Conservation (phyloP, 306 rosid species). For the Betula pendula region DNA sequence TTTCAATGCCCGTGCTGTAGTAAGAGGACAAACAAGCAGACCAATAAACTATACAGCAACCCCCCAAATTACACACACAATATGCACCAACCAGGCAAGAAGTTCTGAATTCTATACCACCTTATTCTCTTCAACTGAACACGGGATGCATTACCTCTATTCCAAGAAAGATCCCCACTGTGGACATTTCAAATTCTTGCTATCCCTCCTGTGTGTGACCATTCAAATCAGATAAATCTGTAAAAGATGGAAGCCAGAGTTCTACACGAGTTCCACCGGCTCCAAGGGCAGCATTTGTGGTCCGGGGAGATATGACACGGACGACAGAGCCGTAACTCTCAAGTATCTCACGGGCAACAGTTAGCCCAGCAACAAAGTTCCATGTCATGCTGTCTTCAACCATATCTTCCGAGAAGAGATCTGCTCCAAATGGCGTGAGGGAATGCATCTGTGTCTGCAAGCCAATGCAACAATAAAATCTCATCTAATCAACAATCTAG, state of each 20-base stretch:
- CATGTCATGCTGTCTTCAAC: constrained; percentile 95
- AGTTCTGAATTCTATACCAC: neutral
- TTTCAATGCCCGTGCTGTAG: neutral
- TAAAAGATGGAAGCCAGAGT: constrained; percentile 80
- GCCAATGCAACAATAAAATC: constrained; percentile 27
- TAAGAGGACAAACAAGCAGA: neutral
- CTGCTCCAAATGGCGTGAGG: constrained; percentile 80
- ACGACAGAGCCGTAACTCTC: constrained; percentile 91
- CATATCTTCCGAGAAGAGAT: constrained; percentile 62
- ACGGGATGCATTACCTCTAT: neutral
- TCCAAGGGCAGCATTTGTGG: constrained; percentile 76
- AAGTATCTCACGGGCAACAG: constrained; percentile 91
- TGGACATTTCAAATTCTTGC: constrained; percentile 19
- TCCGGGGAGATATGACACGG: constrained; percentile 83
- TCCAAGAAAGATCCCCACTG: constrained; percentile 2
- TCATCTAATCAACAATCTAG: constrained; percentile 1
- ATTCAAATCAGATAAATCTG: constrained; percentile 43
- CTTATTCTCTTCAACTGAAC: neutral
- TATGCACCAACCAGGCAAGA: neutral
- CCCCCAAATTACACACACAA: neutral
- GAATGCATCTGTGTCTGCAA: constrained; percentile 90
- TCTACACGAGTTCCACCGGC: constrained; percentile 92
- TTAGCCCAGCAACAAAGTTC: constrained; percentile 93
- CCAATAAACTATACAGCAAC: constrained; percentile 1
- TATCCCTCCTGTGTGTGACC: constrained; percentile 46